A percentile compares a stretch with the other conserved stretches of the same genome.
Evolutionary conservation across 768 basidiomycete species (phyloP).

Genomic region (Podaxis sp.): DNA sequence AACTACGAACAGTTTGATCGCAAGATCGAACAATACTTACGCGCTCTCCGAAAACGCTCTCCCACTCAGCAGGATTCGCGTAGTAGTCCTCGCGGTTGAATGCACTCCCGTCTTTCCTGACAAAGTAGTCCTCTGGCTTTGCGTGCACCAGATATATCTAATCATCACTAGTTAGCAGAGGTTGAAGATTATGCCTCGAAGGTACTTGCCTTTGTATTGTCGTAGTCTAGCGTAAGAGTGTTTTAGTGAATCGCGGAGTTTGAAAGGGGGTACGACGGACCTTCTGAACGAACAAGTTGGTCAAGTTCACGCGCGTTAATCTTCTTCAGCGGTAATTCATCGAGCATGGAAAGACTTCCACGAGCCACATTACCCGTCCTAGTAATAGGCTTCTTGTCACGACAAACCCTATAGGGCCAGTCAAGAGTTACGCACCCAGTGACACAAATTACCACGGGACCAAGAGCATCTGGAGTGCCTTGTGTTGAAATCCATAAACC

Average conservation of each 20-base stretch:
- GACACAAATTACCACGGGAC: slow-evolving; percentile 77
- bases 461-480: slow-evolving; percentile 59
- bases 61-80: slow-evolving; percentile 57
- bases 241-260: not conserved
- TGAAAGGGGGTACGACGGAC: slow-evolving; percentile 28
- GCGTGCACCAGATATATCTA: slow-evolving; percentile 79
- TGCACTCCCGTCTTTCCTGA: slow-evolving; percentile 44
- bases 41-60: slow-evolving; percentile 63
- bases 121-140: slow-evolving; percentile 64
- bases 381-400: not conserved
- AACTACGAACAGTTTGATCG: not conserved
- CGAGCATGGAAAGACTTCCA: slow-evolving; percentile 69
- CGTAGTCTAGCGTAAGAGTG: slow-evolving; percentile 35
- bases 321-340: slow-evolving; percentile 62
- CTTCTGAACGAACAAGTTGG: slow-evolving; percentile 45
- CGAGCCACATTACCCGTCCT: slow-evolving; percentile 81
- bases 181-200: too few species aligned
- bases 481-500: slow-evolving; percentile 50
- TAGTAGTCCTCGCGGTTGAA: slow-evolving; percentile 76
- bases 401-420: not conserved
- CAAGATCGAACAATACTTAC: slow-evolving; percentile 29
- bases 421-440: slow-evolving; percentile 56
- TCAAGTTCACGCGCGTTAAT: slow-evolving; percentile 56
- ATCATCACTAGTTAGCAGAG: not conserved
- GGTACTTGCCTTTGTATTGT: slow-evolving; percentile 49